Evolutionary conservation across 2,329 filamentous ascomycete species (phyloP).

Genomic region (Thelonectria discophora): DNA sequence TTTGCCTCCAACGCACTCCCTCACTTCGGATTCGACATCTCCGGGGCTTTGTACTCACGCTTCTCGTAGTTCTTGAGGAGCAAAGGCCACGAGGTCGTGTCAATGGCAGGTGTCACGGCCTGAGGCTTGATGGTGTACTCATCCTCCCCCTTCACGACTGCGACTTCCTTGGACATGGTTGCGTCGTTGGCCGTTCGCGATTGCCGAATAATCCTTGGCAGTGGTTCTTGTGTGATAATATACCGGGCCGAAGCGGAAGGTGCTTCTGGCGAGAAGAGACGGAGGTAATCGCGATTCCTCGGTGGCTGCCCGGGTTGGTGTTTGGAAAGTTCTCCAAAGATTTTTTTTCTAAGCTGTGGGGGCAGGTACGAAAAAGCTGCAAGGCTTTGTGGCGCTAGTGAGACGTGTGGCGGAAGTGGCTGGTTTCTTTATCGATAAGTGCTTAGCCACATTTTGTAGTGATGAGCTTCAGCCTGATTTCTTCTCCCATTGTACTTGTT

Average conservation of each 20-base stretch:
- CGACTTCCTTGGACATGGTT: slow-evolving; percentile 59
- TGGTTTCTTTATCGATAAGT: too few species aligned
- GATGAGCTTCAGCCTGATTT: neutral
- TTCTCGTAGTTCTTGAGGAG: slow-evolving; percentile 96
- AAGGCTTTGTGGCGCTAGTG: slow-evolving; percentile 38
- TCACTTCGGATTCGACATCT: slow-evolving; percentile 10
- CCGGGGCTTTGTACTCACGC: slow-evolving; percentile 63
- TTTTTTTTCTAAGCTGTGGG: slow-evolving; percentile 49
- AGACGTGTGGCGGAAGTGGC: too few species aligned
- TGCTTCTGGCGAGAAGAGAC: slow-evolving; percentile 42
- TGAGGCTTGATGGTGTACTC: slow-evolving; percentile 94
- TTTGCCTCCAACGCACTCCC: slow-evolving; percentile 21
- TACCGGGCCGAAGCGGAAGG: slow-evolving; percentile 42
- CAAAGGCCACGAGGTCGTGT: slow-evolving; percentile 91
- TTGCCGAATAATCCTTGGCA: slow-evolving; percentile 21
- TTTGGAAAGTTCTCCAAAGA: slow-evolving; percentile 44
- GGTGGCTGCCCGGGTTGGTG: slow-evolving; percentile 44
- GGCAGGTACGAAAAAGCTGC: slow-evolving; percentile 35
- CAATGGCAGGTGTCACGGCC: slow-evolving; percentile 77
- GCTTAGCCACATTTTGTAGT: too few species aligned
- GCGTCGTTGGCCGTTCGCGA: slow-evolving; percentile 17
- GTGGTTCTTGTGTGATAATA: slow-evolving; percentile 33
- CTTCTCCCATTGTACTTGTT: too few species aligned
- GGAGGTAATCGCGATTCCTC: slow-evolving; percentile 44
- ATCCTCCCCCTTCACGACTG: slow-evolving; percentile 56